Conservation (phyloP, 371 early-diverging fungal genomes). For the Dichotomocladium elegans region DNA sequence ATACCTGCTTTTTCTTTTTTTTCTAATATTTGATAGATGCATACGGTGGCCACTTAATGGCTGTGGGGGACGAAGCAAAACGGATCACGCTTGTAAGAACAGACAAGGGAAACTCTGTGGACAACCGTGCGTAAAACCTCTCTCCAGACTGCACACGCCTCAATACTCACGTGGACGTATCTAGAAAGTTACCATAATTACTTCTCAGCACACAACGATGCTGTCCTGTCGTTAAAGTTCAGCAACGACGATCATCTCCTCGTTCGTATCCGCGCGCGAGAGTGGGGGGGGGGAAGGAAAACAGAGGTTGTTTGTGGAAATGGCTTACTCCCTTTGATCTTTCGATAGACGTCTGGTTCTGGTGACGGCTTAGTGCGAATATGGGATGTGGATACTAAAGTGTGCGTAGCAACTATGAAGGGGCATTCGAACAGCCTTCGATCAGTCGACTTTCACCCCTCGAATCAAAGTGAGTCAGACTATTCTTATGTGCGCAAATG, state of each 20-base stretch:
- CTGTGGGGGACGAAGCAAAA: conserved; percentile 69
- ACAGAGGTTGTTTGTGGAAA: not conserved
- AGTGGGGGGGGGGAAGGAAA: no score
- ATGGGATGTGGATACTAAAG: conserved; percentile 58
- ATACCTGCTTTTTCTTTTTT: not conserved
- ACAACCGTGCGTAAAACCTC: conserved; percentile 17
- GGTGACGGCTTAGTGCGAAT: conserved; percentile 55
- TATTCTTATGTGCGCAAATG: not conserved
- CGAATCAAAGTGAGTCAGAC: conserved; percentile 44
- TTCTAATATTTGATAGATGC: conserved; percentile 1
- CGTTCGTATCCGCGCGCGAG: no score
- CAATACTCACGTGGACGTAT: not conserved
- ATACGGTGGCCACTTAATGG: conserved; percentile 43
- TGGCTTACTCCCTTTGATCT: not conserved
- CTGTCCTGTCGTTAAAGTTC: conserved; percentile 62
- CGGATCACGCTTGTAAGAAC: conserved; percentile 50
- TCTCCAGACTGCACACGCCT: not conserved
- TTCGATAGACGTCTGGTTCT: conserved; percentile 46
- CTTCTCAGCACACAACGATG: conserved; percentile 49
- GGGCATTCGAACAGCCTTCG: conserved; percentile 58
- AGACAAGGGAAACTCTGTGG: conserved; percentile 28
- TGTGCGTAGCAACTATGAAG: conserved; percentile 34
- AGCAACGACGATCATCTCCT: conserved; percentile 45
- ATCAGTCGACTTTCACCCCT: conserved; percentile 50
- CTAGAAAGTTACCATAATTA: conserved; percentile 9